These are phyloP conservation scores for Entamoeba invadens DNA, from an alignment of 208 protist species.

Conservation along the genomic window DNA sequence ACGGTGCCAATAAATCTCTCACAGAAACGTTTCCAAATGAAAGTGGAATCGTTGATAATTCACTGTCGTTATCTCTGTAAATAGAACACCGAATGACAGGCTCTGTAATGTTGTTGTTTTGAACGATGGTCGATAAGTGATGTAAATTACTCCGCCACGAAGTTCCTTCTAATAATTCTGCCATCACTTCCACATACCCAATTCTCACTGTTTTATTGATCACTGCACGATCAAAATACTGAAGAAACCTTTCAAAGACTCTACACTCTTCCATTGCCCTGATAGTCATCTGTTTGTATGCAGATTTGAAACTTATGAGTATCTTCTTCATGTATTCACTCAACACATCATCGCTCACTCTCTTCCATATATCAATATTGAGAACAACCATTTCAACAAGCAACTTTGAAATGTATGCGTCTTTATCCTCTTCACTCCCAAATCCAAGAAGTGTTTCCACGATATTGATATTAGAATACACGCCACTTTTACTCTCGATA, in stretches of 20 bases:
- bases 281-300: not conserved
- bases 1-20: not conserved
- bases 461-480: not conserved
- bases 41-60: not conserved
- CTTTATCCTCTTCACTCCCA: not conserved
- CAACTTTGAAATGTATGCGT: not conserved
- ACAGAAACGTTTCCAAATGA: not conserved
- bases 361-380: not conserved
- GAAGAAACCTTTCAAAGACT: not conserved
- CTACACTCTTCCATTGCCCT: not conserved
- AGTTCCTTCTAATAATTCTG: not conserved
- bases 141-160: not conserved
- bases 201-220: not conserved
- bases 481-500: not conserved
- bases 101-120: not conserved
- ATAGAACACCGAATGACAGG: not conserved
- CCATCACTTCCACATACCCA: not conserved
- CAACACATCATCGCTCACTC: not conserved
- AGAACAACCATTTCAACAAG: not conserved
- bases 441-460: not conserved
- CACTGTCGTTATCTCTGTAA: not conserved
- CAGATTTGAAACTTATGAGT: not conserved
- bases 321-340: not conserved
- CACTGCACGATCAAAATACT: not conserved
- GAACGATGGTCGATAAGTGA: not conserved